Evolutionary conservation across 2,329 filamentous ascomycete genomes (phyloP), one percentile per base, ranked within the genome.

Genomic region (Rugonectria rugulosa): DNA sequence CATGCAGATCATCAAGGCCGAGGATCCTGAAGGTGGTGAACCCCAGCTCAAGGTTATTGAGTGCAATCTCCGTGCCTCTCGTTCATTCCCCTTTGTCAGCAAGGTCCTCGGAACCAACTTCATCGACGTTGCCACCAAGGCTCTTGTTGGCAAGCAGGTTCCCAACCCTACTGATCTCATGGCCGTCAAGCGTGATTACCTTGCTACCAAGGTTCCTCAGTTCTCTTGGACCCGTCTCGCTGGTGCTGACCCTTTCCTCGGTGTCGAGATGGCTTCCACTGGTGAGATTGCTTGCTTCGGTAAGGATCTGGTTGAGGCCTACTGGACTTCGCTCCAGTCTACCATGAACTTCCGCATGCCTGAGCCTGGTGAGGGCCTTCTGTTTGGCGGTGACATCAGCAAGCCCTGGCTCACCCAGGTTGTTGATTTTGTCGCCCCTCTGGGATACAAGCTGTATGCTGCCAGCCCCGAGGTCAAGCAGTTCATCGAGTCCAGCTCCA

Each of bases 261-360:
- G 95, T 56, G 95, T 99, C 53, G 95, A 99, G 79, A 99, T 99
- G 95, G 82, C 92, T 38, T 92, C 88, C 63, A 99, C 95, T 15
- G 95, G 95, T 75, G 95, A 99, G 79, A 97, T 99, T 83, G 95
- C 95, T 64, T 98, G 95, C 81, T 99, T 99, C 78, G 95, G 95
- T 62, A 97, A 95, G 80, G 84, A 97, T 71, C 85, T 99, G 10
- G 84, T 98, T 44, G 95, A 99, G 75, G 95, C 95, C 49, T 99
- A 99, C 86, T 99, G 95, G 95, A 84, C 93, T 21, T 96, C 93
- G 15, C 82, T 97, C 59, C 95, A 99, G 79, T 95, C 92, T 17
- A 94, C 91, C 68, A 99, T 98, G 94, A 99, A 98, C 86, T 98
- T 98, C 91, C 91, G 93, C 67, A 86, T 97, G 70, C 95, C 95